These are phyloP conservation scores for Hyaloperonospora arabidopsidis DNA, from an alignment of 352 stramenopile species.

Conservation along the genomic window DNA sequence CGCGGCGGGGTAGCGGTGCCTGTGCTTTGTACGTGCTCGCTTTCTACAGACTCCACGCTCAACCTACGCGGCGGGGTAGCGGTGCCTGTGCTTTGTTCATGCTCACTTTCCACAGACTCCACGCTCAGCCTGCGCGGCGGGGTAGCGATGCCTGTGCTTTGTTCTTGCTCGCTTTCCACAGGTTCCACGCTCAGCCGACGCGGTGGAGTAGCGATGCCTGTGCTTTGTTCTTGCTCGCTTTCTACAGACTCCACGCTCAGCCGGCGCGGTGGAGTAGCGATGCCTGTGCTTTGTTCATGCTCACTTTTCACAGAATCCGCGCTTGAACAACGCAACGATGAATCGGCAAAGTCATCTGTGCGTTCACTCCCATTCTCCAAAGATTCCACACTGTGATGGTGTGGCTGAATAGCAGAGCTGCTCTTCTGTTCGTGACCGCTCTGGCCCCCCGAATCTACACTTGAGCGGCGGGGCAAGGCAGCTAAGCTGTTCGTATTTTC, in stretches of 20 bases:
- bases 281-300: slow-evolving; percentile 20
- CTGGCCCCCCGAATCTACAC: slow-evolving; percentile 3
- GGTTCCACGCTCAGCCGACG: slow-evolving; percentile 2
- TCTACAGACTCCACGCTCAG: slow-evolving; percentile 11
- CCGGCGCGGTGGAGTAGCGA: slow-evolving; percentile 3
- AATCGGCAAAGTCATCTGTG: not conserved
- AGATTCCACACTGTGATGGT: not conserved
- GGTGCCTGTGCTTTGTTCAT: no score
- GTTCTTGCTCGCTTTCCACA: not conserved
- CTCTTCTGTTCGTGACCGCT: not conserved
- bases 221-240: not conserved
- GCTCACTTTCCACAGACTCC: not conserved
- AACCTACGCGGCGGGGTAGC: no score
- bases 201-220: not conserved
- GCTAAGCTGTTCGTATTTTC: not conserved
- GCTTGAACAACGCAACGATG: not conserved
- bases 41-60: no score
- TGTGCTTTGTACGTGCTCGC: no score
- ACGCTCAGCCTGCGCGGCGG: slow-evolving; percentile 4
- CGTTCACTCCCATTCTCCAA: not conserved
- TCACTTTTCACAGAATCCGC: not conserved
- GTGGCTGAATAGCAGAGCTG: not conserved
- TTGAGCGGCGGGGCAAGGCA: slow-evolving; percentile 3
- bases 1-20: no score
- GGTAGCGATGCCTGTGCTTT: slow-evolving; percentile 1